Percentiles rank a stretch among this genome's conserved stretches.
These are phyloP conservation scores for Cryphonectria japonica DNA, from an alignment of 2,329 filamentous ascomycete species.

Conservation along the genomic window DNA sequence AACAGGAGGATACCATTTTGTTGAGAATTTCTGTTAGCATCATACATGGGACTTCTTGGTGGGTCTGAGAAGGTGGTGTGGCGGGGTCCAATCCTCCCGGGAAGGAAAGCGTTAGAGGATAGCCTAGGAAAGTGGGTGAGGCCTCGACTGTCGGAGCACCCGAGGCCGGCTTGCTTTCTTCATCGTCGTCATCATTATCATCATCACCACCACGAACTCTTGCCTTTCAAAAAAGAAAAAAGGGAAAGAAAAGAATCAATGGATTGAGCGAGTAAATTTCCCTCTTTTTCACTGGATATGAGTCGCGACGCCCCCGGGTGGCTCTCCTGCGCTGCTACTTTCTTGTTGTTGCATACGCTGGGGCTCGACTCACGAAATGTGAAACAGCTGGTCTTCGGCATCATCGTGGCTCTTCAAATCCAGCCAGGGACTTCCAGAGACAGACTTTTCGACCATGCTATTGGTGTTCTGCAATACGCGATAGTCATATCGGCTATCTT, in stretches of 20 bases:
- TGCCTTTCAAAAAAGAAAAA: background rate
- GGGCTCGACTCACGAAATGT: conserved; percentile 20
- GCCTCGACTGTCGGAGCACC: background rate
- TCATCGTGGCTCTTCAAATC: conserved; percentile 1
- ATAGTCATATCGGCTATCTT: conserved; percentile 9
- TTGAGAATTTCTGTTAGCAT: background rate
- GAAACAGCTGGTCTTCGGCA: conserved; percentile 21
- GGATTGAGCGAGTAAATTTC: background rate
- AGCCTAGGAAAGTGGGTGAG: background rate
- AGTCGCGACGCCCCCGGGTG: conserved; percentile 15
- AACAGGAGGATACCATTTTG: background rate
- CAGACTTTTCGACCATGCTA: background rate
- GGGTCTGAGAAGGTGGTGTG: background rate
- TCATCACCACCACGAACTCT: background rate
- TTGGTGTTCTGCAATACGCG: conserved; percentile 7
- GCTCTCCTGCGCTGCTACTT: conserved; percentile 22
- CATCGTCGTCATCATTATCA: background rate
- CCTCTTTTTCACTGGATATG: conserved; percentile 21
- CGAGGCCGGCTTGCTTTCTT: background rate
- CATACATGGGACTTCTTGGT: background rate
- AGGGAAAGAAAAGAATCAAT: background rate
- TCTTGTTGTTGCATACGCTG: conserved; percentile 5
- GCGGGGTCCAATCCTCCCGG: background rate
- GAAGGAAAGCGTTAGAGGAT: background rate
- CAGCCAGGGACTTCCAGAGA: background rate